Base-by-base conservation (phyloP, 2,329 filamentous ascomycete genomes). In the Rhynchosporium graminicola region DNA sequence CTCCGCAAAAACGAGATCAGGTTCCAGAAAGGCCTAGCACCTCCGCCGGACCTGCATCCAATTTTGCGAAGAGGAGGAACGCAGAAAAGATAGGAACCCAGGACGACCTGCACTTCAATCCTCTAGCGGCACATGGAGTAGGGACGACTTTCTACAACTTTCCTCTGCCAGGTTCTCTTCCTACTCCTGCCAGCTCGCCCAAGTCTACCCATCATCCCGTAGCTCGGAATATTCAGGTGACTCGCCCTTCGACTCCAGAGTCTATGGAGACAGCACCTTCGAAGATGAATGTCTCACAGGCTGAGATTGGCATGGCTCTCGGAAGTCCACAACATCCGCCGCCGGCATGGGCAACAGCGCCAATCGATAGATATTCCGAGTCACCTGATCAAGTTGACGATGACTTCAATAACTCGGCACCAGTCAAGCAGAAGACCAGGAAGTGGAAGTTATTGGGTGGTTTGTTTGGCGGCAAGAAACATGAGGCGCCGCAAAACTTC, bases 301-400 rank as follows among this genome's bases (percentile, higher is more conserved):
- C 58, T 40, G 66, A 68, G 68, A 92, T 92, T 65, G 90, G 90
- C 9, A 87, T 92, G 81, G 89, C 89, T 1, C 76, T 92, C 61
- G 89, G 89, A 38, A 92, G 88, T 70, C 89, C 89, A 29, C 77
- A 80, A n/a, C 74, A 76, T 15, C 76, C 65, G 48, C 69, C 72
- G 29, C 60, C 64, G 38, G 55, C 63, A 45, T 68, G 66, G 66
- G 68, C 68, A 52, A 61, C 66, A 57, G 28, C 61, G 45, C 63
- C 64, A 12, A 33, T 48, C 9, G 63, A 58, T 29, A 56, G 50
- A 46, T 52, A 58, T 57, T 64, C 47, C 20, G 64, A 68, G 26
- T 72, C 73, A 29, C 68, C 69, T 28, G 68, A 68, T 43, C 63
- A 59, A 60, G 58, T 66, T 29, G 46, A 57, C 20, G 65, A 65